These are phyloP conservation scores for Hypoxylon sp. DNA, from an alignment of 2,329 filamentous ascomycete genomes.

Conservation along the genomic window DNA sequence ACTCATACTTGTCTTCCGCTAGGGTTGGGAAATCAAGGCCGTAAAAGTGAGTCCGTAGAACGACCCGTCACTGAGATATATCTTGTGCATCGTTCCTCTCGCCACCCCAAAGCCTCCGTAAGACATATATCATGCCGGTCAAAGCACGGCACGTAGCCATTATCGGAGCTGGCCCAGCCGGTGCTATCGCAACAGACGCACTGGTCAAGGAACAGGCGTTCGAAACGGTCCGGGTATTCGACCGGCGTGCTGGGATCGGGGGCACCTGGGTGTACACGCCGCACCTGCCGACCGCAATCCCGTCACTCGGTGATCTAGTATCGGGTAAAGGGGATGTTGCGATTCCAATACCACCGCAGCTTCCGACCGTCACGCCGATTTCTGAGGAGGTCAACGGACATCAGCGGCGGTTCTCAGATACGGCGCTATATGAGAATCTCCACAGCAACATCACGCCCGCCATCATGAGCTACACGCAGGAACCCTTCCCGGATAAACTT, in stretches of 20 bases:
- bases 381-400: constrained; percentile 52
- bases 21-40: background rate
- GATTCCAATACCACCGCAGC: constrained; percentile 56
- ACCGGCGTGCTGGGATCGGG: constrained; percentile 58
- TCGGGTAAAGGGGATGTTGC: constrained; percentile 60
- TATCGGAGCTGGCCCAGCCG: constrained; percentile 69
- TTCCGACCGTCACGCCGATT: constrained; percentile 59
- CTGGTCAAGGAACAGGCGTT: constrained; percentile 68
- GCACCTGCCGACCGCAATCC: constrained; percentile 52
- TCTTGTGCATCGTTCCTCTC: background rate
- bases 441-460: constrained; percentile 69
- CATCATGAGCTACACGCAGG: constrained; percentile 69
- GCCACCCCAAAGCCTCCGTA: background rate
- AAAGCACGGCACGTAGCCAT: constrained; percentile 61
- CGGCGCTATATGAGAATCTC: constrained; percentile 68
- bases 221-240: constrained; percentile 69
- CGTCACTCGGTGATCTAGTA: constrained; percentile 54
- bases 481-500: constrained; percentile 60
- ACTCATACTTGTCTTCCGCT: background rate
- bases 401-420: constrained; percentile 64
- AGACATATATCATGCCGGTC: constrained; percentile 25
- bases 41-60: background rate
- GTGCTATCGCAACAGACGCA: constrained; percentile 69
- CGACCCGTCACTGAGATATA: background rate
- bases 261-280: constrained; percentile 52